phyloP scores from a whole-genome alignment of 1,284 basidiomycete species.

The Veloporphyrellus conicus region DNA sequence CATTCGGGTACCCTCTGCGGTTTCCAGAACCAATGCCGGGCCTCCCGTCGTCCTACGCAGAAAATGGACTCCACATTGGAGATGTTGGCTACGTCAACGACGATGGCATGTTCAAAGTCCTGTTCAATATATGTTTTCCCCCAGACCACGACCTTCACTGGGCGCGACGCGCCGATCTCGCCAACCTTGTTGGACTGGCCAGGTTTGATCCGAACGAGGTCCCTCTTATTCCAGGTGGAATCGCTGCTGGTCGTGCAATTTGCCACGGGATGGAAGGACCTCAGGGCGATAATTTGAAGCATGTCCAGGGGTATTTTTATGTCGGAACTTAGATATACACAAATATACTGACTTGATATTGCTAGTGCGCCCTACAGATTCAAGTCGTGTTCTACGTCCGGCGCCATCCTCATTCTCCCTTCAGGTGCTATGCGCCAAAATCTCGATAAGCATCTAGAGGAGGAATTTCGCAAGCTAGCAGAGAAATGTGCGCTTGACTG shows the following conservation, averaged over 20 bases:
- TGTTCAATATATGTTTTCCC: slow-evolving; percentile 1
- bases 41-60: neutral
- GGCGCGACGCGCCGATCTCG: neutral
- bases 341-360: too few species aligned
- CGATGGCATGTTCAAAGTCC: neutral
- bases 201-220: neutral
- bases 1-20: slow-evolving; percentile 3
- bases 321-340: too few species aligned
- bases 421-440: neutral
- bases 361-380: too few species aligned
- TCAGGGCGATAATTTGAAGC: too few species aligned
- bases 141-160: neutral
- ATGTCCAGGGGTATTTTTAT: too few species aligned
- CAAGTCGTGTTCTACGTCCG: neutral
- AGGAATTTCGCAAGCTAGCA: neutral
- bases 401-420: slow-evolving; percentile 12
- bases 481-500: neutral
- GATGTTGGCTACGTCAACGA: slow-evolving; percentile 1
- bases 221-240: too few species aligned
- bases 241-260: too few species aligned
- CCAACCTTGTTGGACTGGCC: too few species aligned
- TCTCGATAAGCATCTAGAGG: too few species aligned
- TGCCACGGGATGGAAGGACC: too few species aligned
- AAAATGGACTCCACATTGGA: slow-evolving; percentile 4
- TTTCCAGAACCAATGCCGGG: neutral